A percentile compares a stretch with the other conserved stretches of the same genome.
These are phyloP conservation scores for Lycium barbarum DNA, from an alignment of 257 asterid species.

Conservation along the genomic window DNA sequence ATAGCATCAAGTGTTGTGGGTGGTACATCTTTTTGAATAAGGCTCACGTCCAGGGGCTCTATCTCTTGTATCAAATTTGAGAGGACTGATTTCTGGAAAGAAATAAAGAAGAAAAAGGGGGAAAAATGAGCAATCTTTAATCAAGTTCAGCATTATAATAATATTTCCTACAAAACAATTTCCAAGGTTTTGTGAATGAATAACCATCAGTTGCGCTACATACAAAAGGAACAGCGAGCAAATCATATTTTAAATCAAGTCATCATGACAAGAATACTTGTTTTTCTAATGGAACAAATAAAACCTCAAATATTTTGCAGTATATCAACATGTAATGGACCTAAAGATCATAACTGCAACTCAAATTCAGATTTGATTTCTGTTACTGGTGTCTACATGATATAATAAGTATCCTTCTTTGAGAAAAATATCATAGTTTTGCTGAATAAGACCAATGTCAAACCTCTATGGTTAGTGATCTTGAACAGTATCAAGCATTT, in stretches of 20 bases:
- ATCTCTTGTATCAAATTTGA: constrained; percentile 76
- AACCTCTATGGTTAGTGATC: neutral
- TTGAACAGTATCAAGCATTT: neutral
- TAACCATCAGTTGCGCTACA: constrained; percentile 4
- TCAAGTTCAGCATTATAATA: constrained; percentile 26
- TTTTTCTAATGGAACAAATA: neutral
- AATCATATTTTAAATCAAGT: neutral
- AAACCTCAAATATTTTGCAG: neutral
- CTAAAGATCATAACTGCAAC: neutral
- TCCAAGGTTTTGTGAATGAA: neutral
- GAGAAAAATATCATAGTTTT: neutral
- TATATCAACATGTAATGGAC: neutral
- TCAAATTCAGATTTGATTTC: neutral
- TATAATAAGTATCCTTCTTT: neutral
- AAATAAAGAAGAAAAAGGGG: neutral
- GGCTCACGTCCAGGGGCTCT: constrained; percentile 92
- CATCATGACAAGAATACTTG: neutral
- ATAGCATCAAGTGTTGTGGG: constrained; percentile 87
- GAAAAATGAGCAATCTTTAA: neutral
- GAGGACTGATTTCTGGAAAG: constrained; percentile 64
- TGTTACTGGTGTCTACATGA: neutral
- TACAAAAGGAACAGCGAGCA: neutral
- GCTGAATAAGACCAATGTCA: neutral
- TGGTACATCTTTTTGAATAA: constrained; percentile 90
- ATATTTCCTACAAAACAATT: neutral